Evolutionary conservation across 768 basidiomycete species (phyloP).

Genomic region (Leucosporidium scottii): DNA sequence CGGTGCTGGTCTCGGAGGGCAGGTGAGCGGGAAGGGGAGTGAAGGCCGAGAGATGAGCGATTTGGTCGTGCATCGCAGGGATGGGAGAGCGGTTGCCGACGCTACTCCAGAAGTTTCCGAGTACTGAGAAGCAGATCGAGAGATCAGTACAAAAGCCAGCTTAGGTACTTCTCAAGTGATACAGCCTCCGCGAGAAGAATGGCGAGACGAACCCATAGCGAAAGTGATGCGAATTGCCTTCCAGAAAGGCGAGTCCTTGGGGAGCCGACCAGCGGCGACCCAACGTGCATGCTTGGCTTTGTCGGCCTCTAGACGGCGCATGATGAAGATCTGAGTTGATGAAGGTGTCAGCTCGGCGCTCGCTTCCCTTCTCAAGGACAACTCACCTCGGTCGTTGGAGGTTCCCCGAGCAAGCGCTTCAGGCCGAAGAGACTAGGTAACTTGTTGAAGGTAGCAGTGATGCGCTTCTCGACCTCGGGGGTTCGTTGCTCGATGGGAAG

Average conservation of each 20-base stretch:
- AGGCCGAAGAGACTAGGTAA: conserved; percentile 18
- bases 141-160: no score
- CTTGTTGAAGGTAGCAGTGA: conserved; percentile 1
- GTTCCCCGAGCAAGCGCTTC: conserved; percentile 26
- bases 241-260: conserved; percentile 5
- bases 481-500: background rate
- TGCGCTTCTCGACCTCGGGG: conserved; percentile 10
- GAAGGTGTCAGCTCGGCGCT: background rate
- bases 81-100: conserved; percentile 11
- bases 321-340: conserved; percentile 19
- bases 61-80: conserved; percentile 1
- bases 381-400: background rate
- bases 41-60: conserved; percentile 22
- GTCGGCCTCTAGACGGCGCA: conserved; percentile 7
- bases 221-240: background rate
- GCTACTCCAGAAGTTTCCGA: conserved; percentile 29
- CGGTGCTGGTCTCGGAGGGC: background rate
- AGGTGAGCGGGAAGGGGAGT: conserved; percentile 6
- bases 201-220: background rate
- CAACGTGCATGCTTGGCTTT: conserved; percentile 17
- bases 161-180: no score
- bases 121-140: background rate
- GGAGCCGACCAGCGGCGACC: conserved; percentile 5
- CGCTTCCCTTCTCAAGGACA: background rate
- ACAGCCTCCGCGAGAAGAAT: no score